phyloP scores from a whole-genome alignment of 768 basidiomycete species.

The Trametes elegans region DNA sequence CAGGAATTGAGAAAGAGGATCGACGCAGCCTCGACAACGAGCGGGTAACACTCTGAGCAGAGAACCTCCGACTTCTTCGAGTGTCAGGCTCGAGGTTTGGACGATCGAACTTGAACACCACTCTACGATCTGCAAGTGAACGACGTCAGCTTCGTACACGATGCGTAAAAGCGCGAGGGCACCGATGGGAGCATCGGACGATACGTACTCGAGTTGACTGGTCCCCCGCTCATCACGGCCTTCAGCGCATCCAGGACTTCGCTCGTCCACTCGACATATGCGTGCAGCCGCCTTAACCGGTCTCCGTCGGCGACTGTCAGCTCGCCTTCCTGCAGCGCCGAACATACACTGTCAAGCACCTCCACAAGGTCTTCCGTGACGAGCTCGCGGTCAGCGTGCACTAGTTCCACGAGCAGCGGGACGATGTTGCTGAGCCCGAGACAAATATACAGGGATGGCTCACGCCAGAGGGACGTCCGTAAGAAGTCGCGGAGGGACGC shows the following conservation, averaged over 20 bases:
- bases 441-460: constrained; percentile 12
- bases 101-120: not conserved
- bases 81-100: not conserved
- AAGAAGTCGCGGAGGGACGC: constrained; percentile 6
- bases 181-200: no score
- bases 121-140: not conserved
- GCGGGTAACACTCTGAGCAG: not conserved
- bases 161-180: not conserved
- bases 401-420: constrained; percentile 10
- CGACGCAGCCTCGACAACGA: not conserved
- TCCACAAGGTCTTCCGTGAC: constrained; percentile 8
- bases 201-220: not conserved
- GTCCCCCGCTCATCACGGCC: not conserved
- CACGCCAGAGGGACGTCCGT: constrained; percentile 6
- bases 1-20: not conserved
- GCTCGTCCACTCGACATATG: constrained; percentile 12
- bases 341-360: constrained; percentile 9
- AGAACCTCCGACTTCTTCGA: not conserved
- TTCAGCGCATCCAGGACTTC: constrained; percentile 12
- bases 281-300: constrained; percentile 1
- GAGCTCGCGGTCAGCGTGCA: not conserved
- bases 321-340: not conserved
- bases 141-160: not conserved
- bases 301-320: not conserved
- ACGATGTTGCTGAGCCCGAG: constrained; percentile 14